These are phyloP conservation scores for Phialophora tarda DNA, from an alignment of 2,329 filamentous ascomycete genomes.

Conservation along the genomic window DNA sequence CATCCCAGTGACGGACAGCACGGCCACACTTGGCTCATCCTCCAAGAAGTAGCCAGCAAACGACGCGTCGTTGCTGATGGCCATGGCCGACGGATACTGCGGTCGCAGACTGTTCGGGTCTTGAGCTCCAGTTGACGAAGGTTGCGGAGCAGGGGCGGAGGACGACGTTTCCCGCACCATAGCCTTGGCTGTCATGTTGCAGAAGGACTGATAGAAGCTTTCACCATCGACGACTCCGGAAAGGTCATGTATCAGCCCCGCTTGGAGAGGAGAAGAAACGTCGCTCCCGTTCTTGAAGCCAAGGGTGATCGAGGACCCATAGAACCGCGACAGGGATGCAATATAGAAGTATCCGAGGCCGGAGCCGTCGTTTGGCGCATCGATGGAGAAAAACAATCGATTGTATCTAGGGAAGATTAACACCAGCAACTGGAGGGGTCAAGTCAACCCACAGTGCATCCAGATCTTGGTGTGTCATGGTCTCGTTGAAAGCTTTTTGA, in stretches of 20 bases:
- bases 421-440: neutral
- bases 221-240: constrained; percentile 7
- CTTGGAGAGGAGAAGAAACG: neutral
- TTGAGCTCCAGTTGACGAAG: constrained; percentile 4
- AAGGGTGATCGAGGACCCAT: constrained; percentile 8
- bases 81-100: constrained; percentile 46
- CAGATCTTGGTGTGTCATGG: constrained; percentile 13
- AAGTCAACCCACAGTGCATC: constrained; percentile 11
- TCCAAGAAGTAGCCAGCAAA: constrained; percentile 55
- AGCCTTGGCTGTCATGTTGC: constrained; percentile 22
- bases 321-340: neutral
- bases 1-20: constrained; percentile 53
- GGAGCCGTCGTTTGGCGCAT: neutral
- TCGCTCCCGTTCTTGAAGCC: constrained; percentile 18
- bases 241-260: neutral
- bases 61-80: constrained; percentile 44
- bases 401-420: constrained; percentile 2
- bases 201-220: constrained; percentile 26
- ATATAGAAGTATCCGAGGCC: neutral
- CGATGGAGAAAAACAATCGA: constrained; percentile 1
- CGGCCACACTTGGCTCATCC: constrained; percentile 49
- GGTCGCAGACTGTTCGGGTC: constrained; percentile 26
- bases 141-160: constrained; percentile 32
- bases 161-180: constrained; percentile 19
- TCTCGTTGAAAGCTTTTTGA: constrained; percentile 8